phyloP scores from a whole-genome alignment of 768 basidiomycete genomes.

The Phlegmacium glaucopus region DNA sequence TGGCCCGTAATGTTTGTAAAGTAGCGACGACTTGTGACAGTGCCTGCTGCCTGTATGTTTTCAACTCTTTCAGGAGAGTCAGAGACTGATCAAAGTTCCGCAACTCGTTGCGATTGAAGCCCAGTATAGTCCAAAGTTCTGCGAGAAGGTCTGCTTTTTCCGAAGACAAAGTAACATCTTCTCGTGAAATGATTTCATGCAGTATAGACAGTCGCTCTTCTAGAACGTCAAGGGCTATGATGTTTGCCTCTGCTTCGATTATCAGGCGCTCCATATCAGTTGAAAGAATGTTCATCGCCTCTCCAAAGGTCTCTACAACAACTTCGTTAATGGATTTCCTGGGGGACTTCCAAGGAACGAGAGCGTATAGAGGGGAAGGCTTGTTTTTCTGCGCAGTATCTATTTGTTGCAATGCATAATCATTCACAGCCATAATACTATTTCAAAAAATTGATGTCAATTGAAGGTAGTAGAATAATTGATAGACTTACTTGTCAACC shows the following conservation, averaged over 20 bases:
- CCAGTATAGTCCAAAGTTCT: conserved; percentile 67
- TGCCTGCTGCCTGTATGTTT: conserved; percentile 58
- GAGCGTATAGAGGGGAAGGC: conserved; percentile 25
- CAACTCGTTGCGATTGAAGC: conserved; percentile 52
- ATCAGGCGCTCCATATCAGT: conserved; percentile 51
- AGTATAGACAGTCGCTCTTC: conserved; percentile 57
- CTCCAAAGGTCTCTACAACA: conserved; percentile 50
- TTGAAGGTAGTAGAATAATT: neutral
- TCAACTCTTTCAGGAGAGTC: conserved; percentile 50
- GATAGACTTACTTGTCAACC: conserved; percentile 61
- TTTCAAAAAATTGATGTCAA: conserved; percentile 2
- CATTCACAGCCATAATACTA: conserved; percentile 74
- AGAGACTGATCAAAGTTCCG: conserved; percentile 51
- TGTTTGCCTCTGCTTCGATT: conserved; percentile 61
- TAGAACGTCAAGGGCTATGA: conserved; percentile 53
- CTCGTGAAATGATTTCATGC: conserved; percentile 57
- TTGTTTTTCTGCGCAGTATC: conserved; percentile 36
- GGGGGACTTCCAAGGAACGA: conserved; percentile 37
- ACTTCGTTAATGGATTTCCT: conserved; percentile 37
- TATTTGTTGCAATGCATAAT: conserved; percentile 63
- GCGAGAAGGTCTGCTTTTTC: conserved; percentile 56
- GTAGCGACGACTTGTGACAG: conserved; percentile 63
- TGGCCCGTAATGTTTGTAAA: conserved; percentile 53
- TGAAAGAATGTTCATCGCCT: conserved; percentile 61
- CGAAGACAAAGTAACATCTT: conserved; percentile 42